phyloP scores from a whole-genome alignment of 805 yeast genomes.

The Yamadazyma akitaensis region DNA sequence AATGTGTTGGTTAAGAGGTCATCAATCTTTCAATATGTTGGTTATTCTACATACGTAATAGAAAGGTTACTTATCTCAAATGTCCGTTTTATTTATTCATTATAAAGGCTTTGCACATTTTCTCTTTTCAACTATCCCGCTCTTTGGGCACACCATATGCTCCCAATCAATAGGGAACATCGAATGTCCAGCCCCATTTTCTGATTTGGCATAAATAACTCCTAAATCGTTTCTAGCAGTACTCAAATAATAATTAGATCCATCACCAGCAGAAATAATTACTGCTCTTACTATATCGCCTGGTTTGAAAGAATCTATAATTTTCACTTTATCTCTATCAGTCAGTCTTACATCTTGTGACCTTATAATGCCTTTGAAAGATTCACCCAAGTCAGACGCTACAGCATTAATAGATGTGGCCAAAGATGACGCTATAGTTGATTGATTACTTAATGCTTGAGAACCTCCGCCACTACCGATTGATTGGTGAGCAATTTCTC shows the following conservation, averaged over 20 bases:
- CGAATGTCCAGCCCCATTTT: conserved; percentile 63
- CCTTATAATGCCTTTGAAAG: conserved; percentile 81
- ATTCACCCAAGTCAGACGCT: conserved; percentile 77
- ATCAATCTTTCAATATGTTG: too few species aligned
- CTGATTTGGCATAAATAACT: conserved; percentile 80
- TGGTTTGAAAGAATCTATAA: conserved; percentile 77
- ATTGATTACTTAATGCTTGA: conserved; percentile 33
- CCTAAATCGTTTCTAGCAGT: conserved; percentile 93
- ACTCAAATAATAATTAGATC: conserved; percentile 80
- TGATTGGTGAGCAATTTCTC: conserved; percentile 35
- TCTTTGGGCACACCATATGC: conserved; percentile 76
- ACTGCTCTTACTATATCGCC: conserved; percentile 89
- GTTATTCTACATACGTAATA: too few species aligned
- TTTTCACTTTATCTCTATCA: conserved; percentile 81
- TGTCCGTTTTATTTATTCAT: not conserved
- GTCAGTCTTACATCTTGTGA: conserved; percentile 88
- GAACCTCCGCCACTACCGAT: conserved; percentile 54
- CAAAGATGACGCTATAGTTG: conserved; percentile 38
- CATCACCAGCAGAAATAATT: conserved; percentile 89
- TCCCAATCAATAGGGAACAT: conserved; percentile 96
- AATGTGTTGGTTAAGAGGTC: not conserved
- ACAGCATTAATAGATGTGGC: conserved; percentile 33
- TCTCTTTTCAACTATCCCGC: conserved; percentile 73
- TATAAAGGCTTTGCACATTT: conserved; percentile 77
- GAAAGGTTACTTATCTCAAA: not conserved